A percentile compares a stretch with the other conserved stretches of the same genome.
Evolutionary conservation across 2,329 filamentous ascomycete species (phyloP).

Genomic region (Malbranchea cinnamomea): DNA sequence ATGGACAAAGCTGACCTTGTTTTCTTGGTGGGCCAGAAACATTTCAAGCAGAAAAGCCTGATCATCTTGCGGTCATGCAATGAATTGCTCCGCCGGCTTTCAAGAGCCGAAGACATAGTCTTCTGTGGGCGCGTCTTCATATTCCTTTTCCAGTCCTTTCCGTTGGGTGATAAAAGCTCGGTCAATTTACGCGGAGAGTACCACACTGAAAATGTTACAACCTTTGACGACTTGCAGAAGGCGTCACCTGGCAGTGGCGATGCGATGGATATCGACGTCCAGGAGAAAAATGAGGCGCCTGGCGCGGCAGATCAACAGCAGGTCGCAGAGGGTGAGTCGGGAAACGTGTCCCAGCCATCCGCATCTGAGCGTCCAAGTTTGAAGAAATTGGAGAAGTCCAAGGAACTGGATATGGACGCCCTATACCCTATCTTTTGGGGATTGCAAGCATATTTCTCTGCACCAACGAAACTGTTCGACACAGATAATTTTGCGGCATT

Average conservation of each 20-base stretch:
- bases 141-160: constrained; percentile 96
- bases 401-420: constrained; percentile 48
- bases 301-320: constrained; percentile 18
- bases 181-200: constrained; percentile 94
- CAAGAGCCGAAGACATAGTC: constrained; percentile 89
- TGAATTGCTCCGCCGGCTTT: constrained; percentile 80
- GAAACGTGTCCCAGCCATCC: constrained; percentile 3
- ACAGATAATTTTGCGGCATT: constrained; percentile 50
- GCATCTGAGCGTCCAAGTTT: neutral
- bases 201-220: constrained; percentile 86
- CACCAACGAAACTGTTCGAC: constrained; percentile 72
- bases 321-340: constrained; percentile 9
- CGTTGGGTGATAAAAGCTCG: constrained; percentile 88
- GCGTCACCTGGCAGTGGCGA: constrained; percentile 26
- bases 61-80: constrained; percentile 91
- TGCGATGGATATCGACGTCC: constrained; percentile 53
- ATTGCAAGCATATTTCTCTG: constrained; percentile 79
- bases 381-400: constrained; percentile 24
- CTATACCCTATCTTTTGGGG: constrained; percentile 93
- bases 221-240: constrained; percentile 49
- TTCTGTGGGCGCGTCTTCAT: constrained; percentile 98
- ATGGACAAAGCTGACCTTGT: constrained; percentile 1
- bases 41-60: constrained; percentile 71
- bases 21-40: constrained; percentile 30
- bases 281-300: constrained; percentile 21